Percentiles rank a stretch among this genome's conserved stretches.
Evolutionary conservation across 257 asterid species (phyloP).

Genomic region (Solanum habrochaites): DNA sequence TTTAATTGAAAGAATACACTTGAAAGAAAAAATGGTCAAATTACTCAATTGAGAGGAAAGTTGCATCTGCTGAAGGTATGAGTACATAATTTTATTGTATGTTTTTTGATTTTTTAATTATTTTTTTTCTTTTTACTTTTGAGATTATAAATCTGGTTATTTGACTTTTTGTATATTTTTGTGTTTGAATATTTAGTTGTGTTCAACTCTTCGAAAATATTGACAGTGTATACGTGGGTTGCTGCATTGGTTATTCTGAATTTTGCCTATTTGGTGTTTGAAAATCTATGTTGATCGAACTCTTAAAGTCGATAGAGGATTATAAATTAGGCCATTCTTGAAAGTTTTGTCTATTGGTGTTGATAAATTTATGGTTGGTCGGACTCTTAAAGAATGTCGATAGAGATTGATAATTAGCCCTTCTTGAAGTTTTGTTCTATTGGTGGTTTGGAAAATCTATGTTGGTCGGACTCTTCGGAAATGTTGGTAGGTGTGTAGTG

Average conservation of each 20-base stretch:
- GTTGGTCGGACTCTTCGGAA: background rate
- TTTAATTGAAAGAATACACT: background rate
- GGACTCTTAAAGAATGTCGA: no score
- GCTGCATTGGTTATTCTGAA: background rate
- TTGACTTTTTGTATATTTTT: background rate
- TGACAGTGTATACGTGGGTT: background rate
- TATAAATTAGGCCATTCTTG: no score
- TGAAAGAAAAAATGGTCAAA: background rate
- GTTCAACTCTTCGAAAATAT: background rate
- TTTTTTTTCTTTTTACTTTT: background rate
- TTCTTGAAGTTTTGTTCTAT: background rate
- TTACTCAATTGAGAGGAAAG: background rate
- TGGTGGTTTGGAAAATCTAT: background rate
- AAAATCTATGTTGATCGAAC: no score
- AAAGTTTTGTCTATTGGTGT: no score
- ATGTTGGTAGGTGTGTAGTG: background rate
- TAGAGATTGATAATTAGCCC: background rate
- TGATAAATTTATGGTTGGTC: no score
- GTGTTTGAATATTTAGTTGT: background rate
- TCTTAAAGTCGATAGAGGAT: no score
- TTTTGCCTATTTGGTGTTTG: background rate
- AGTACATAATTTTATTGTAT: background rate
- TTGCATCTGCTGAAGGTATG: background rate
- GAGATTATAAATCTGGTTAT: background rate
- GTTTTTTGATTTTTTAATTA: background rate